Conservation (phyloP, 768 basidiomycete genomes). For the Zangia roseola region DNA sequence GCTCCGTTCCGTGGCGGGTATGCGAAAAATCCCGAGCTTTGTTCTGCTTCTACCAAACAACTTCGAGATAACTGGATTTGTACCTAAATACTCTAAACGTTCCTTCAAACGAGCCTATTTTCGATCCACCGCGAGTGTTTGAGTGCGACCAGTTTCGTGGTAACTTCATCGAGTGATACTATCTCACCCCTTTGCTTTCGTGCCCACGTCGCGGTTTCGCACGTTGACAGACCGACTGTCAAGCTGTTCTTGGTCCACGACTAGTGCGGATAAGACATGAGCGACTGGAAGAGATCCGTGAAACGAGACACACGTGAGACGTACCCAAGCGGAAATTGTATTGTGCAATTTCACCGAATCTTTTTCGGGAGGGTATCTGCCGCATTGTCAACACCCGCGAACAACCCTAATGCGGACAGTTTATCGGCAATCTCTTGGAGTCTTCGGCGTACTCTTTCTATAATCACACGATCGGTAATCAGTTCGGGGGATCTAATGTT, state of each 20-base stretch:
- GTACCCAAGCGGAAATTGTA: conserved; percentile 97
- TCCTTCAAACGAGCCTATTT: conserved; percentile 45
- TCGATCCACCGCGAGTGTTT: conserved; percentile 56
- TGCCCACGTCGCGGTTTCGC: conserved; percentile 89
- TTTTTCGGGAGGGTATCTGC: conserved; percentile 95
- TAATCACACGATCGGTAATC: conserved; percentile 8
- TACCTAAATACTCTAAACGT: conserved; percentile 13
- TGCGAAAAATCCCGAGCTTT: background rate
- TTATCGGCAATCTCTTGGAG: conserved; percentile 68
- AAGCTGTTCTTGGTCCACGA: conserved; percentile 93
- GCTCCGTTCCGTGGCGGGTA: background rate
- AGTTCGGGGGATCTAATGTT: background rate
- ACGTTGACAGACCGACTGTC: conserved; percentile 88
- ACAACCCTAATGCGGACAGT: conserved; percentile 70
- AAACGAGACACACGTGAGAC: conserved; percentile 22
- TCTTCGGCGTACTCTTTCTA: conserved; percentile 96
- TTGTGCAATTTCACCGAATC: conserved; percentile 94
- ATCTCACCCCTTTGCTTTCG: conserved; percentile 79
- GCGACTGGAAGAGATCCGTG: conserved; percentile 1
- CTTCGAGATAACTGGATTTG: background rate
- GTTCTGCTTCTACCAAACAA: background rate
- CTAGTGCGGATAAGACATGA: conserved; percentile 38
- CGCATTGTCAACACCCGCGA: conserved; percentile 89
- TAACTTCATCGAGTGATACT: conserved; percentile 66
- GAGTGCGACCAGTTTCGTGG: conserved; percentile 66